Evolutionary conservation across 768 basidiomycete genomes (phyloP), one percentile per base, ranked within the genome.

Genomic region (Lentinula sp.): DNA sequence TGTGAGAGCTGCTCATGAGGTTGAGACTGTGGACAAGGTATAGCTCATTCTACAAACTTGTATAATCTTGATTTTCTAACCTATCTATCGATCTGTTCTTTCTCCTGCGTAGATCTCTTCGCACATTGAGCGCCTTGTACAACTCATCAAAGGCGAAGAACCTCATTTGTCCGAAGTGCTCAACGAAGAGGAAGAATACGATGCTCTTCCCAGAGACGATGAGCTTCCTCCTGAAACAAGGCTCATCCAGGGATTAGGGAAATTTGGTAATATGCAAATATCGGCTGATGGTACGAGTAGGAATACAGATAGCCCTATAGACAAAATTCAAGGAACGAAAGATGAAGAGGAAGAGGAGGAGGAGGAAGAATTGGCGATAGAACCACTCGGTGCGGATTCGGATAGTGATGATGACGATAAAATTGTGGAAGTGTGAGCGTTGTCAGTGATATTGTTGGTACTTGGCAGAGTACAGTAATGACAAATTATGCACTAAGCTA

Each of bases 41-140:
- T 50, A 79, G 7, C 4, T 21, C 28, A 37, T 37, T 34, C 18
- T 31, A 39, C 16, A 10, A 32, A 37, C 31, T 13, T 55, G 11
- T 32, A 37, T 23, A 15, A 10, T 31, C 3, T 6, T 31, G 34
- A 39, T 39, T 32, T 54, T 28, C 28, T 28, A 28, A 28, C 28
- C 3, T 28, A 28, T 28, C 2, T 28, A 28, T 28, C 28, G 28
- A 28, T 28, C 3, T 28, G 28, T 28, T 28, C 28, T 55, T 21
- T 10, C 11, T 32, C 8, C 21, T 16, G 35, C 32, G 34, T 66
- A 96, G 93, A 85, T 96, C 51, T 84, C 87, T 2, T 93, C 93
- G 70, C 87, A 89, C 48, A 89, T 97, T 43, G 93, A 94, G 68
- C 84, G 93, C 15, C 76, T 98, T 7, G 97, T 98, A 3, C 87